Evolutionary conservation across 1,284 basidiomycete species (phyloP), one percentile per base, ranked within the genome.

Genomic region (Leccinum angustisporum): DNA sequence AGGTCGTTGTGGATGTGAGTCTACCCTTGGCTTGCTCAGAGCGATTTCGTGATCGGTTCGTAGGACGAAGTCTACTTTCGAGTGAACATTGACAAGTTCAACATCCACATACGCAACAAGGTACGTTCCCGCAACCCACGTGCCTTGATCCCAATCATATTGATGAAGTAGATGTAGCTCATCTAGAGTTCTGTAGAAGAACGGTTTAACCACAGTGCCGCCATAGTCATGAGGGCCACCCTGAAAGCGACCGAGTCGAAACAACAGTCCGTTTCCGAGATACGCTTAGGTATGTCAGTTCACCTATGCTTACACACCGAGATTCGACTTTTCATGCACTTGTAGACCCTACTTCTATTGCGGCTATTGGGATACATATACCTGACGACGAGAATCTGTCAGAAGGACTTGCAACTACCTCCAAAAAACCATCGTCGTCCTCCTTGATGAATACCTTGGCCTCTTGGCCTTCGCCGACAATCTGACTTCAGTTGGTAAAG

Each of bases 21-120:
- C 33, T 31, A 30, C 48, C 8, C 46, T 54, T 40, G 27, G 25
- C 46, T 21, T 56, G 48, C 18, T 54, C 59, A 18, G 40, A 33
- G 21, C 4, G 25, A 30, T n/a, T 53, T 60, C 55, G 61, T 64
- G 63, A 51, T 62, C 21, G 46, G n/a, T 25, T 56, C 40, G 2
- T 63, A 95, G 92, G n/a, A n/a, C n/a, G 84, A 89, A 3, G 82
- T 90, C 25, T 90, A 90, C 76, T 91, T 95, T 72, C 86, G 91
- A 53, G 84, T 98, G 59, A 95, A 97, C 76, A 91, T 88, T 70
- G 91, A 96, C 67, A 90, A 87, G 67, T 97, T 96, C 76, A 89
- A 93, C 67, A 81, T 95, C 36, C 88, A 94, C 68, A 87, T 98
- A 55, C 90, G 97, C 38, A 96, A 97, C 75, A 83, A 90, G 74